Base-by-base conservation (phyloP, 768 basidiomycete genomes). In the Wakefieldia striispora region DNA sequence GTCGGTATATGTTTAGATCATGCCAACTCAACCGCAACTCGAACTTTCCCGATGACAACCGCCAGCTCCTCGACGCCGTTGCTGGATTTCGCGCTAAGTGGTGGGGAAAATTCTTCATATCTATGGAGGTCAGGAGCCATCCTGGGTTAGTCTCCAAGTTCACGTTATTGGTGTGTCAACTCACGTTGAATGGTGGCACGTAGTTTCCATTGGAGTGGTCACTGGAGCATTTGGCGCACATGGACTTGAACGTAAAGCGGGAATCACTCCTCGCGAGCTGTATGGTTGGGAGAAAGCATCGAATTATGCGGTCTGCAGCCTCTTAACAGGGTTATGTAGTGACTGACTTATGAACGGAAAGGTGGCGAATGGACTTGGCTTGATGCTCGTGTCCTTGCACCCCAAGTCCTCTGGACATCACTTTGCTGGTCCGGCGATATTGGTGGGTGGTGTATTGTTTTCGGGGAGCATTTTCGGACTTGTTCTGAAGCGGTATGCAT, bases 221-320 rank as follows among this genome's bases (percentile, higher is more conserved):
- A 63, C 79, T 24, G 84, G 83, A 8, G 86, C 86, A 40, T 86
- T 88, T 64, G 87, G 87, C 56, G 71, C 82, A 11, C 87, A 89
- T 64, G 80, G 69, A 11, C 72, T 89, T 47, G 74, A 74, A 53
- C 62, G 67, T n/a, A 65, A 71, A 38, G 59, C 68, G 16, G 76
- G 75, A 0, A 72, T 81, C 8, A 78, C 81, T 8, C 43, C 73
- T 10, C 82, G 81, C 19, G 71, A 74, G 21, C 63, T 87, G 6
- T 70, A 76, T 16, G 78, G 80, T n/a, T 88, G 83, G 79, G 69
- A 71, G 51, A 83, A 76, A 17, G 88, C 83, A 6, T 70, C 84
- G 7, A 71, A 72, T 52, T 89, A 88, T 63, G 75, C 80, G 57
- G 86, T 88, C 63, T 33, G 77, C 60, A 23, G 12, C 20, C n/a